These are phyloP conservation scores for Seiridium cupressi DNA, from an alignment of 2,329 filamentous ascomycete species.

Conservation along the genomic window DNA sequence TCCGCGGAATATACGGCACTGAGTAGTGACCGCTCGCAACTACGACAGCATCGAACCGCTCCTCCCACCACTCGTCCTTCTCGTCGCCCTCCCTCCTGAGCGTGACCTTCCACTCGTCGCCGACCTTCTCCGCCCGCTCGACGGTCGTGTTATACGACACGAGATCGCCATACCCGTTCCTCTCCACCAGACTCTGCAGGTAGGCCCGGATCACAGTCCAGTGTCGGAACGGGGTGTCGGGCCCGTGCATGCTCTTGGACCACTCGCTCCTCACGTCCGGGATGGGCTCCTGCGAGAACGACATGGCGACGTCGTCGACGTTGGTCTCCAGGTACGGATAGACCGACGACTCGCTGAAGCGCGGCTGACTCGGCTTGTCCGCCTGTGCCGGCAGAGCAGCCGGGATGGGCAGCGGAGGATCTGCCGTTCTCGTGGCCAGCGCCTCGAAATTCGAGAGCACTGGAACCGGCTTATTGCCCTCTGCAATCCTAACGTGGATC, in stretches of 20 bases:
- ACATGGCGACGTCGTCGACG: conserved; percentile 57
- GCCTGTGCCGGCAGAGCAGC: conserved; percentile 43
- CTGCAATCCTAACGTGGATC: conserved; percentile 37
- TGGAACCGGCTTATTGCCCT: conserved; percentile 31
- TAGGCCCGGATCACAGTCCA: conserved; percentile 57
- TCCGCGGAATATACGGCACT: conserved; percentile 50
- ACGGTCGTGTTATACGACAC: conserved; percentile 60
- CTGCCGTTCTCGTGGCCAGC: conserved; percentile 48
- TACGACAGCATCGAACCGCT: conserved; percentile 60
- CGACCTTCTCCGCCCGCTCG: conserved; percentile 52
- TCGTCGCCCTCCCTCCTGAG: conserved; percentile 38
- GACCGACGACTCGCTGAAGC: conserved; percentile 57
- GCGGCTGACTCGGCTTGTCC: conserved; percentile 38
- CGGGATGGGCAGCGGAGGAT: conserved; percentile 46
- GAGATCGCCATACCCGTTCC: conserved; percentile 51
- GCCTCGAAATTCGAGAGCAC: conserved; percentile 41
- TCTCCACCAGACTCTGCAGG: conserved; percentile 48
- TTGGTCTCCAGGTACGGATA: conserved; percentile 67
- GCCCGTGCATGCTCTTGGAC: conserved; percentile 48
- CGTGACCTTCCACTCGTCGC: conserved; percentile 50
- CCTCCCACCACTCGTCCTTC: conserved; percentile 60
- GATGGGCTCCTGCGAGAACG: conserved; percentile 56
- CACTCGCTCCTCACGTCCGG: conserved; percentile 38
- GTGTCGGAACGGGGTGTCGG: conserved; percentile 59
- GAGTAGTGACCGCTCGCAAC: conserved; percentile 61